Base-by-base conservation (phyloP, 108 stramenopile genomes). In the Conticribra weissflogii region DNA sequence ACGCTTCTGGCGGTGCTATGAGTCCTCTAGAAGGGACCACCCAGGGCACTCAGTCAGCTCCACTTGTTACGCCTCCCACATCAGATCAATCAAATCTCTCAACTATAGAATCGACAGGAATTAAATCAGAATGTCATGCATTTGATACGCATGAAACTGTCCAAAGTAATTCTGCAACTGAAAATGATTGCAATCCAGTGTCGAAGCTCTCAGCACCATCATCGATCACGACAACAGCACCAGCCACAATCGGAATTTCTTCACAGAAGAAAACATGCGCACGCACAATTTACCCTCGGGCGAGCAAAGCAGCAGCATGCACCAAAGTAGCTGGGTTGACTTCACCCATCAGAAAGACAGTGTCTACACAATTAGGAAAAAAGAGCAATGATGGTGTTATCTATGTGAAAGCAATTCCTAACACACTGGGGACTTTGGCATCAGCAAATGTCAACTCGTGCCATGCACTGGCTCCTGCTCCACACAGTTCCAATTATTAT, bases 231-330 rank as follows among this genome's bases (percentile, higher is more conserved):
- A 16, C 54, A 27, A 29, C 61, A 47, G 19, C 22, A 17, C 48
- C 47, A 18, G 30, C 22, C 49, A 34, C 36, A 21, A 25, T 33
- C 7, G 50, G 9, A n/a, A 19, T 36, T 65, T 15, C 16, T 34
- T 2, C 30, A 41, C 36, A 41, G 12, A 41, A 41, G 12, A 5
- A 41, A 41, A 51, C 45, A 36, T 2, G 14, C 21, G 2, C 57
- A 36, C 67, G 66, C 48, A 68, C 74, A 1, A 76, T 62, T n/a
- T 76, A 76, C 41, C 59, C 55, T 44, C 59, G 74, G 24, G 74
- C 74, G 21, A 67, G 59, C 48, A 68, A 76, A 50, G 17, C 66
- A 16, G 63, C 60, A 25, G 59, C 66, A 28, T 29, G 48, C 23
- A 44, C 55, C 25, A 68, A 67, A 41, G 60, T 62, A 5, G n/a